Base-by-base conservation (phyloP, 1,284 basidiomycete species). In the Trichosporon asahii region DNA sequence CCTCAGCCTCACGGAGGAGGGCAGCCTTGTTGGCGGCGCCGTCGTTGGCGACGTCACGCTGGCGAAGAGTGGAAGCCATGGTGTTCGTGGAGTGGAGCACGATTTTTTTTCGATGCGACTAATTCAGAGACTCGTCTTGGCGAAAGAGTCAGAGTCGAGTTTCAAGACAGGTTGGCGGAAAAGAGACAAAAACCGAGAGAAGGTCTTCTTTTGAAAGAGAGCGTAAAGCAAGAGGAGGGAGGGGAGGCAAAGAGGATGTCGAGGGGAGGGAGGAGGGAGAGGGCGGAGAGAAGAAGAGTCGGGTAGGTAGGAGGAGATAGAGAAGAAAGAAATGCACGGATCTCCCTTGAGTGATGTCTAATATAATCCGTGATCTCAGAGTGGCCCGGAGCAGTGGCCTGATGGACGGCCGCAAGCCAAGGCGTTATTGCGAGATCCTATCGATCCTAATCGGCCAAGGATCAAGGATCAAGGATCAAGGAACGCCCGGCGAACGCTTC, bases 1-100 rank as follows among this genome's bases (percentile, higher is more conserved):
- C 77, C 66, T 81, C 82, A 35, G 80, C 82, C 68, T 82, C 79
- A 21, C 76, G 73, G 57, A 83, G 68, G 68, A 83, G 74, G 67
- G 77, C 72, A 33, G 74, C 76, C 77, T 84, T 84, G 73, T 82
- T 78, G 57, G 65, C 68, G 27, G 73, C 75, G 46, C 81, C 81
- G 67, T 76, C 64, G 60, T 76, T 72, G 63, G 74, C 73, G 68
- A 72, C 64, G 21, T 67, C 68, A 60, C 82, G 78, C 72, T 83
- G 80, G 72, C 82, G 76, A 53, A 84, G 69, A 29, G 78, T 76
- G 66, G 78, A 60, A 29, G 80, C 77, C 79, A 81, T 81, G 37
- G 63, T 77, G 60, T 29, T n/a, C 7, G 53, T 21, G 25, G 5
- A 33, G 55, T 27, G 61, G 23, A 27, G 55, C 35, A 46, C 21